A percentile compares a stretch with the other conserved stretches of the same genome.
Evolutionary conservation across 2,329 filamentous ascomycete species (phyloP).

Genomic region (Alternaria incomplexa): DNA sequence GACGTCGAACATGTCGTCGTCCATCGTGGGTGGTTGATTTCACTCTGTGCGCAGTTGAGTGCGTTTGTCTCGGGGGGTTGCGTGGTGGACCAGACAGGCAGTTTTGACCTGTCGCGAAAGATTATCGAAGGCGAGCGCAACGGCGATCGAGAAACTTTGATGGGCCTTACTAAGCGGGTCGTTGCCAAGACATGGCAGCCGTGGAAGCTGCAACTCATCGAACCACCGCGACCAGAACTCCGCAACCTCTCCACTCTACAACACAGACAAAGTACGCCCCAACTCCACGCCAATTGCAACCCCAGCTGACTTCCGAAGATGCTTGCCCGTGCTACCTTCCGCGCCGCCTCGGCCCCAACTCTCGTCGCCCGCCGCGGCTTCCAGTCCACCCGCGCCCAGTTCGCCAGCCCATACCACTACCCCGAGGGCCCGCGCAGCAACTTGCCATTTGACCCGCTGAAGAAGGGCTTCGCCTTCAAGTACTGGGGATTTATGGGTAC

Average conservation of each 20-base stretch:
- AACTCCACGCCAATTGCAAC: slow-evolving; percentile 30
- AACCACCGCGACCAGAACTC: slow-evolving; percentile 21
- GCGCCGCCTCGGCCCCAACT: slow-evolving; percentile 65
- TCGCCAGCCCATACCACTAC: slow-evolving; percentile 96
- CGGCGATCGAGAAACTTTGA: slow-evolving; percentile 8
- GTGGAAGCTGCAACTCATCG: slow-evolving; percentile 7
- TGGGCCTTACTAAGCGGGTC: background rate
- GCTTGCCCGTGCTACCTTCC: slow-evolving; percentile 72
- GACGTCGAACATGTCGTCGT: slow-evolving; percentile 55
- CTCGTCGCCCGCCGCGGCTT: slow-evolving; percentile 89
- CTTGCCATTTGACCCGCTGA: slow-evolving; percentile 95
- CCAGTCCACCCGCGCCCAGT: slow-evolving; percentile 84
- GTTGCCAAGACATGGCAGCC: slow-evolving; percentile 2
- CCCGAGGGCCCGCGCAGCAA: slow-evolving; percentile 94
- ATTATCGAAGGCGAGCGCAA: background rate
- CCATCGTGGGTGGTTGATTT: slow-evolving; percentile 34
- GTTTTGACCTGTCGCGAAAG: background rate
- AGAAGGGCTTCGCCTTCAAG: slow-evolving; percentile 79
- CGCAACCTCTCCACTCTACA: slow-evolving; percentile 35
- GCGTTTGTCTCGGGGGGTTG: background rate
- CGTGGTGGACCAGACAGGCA: background rate
- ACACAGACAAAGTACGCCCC: slow-evolving; percentile 38
- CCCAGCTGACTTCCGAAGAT: slow-evolving; percentile 66
- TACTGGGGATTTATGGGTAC: slow-evolving; percentile 83
- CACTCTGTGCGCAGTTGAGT: background rate